Base-by-base conservation (phyloP, 2,329 filamentous ascomycete genomes). In the Cryphonectria radicalis region DNA sequence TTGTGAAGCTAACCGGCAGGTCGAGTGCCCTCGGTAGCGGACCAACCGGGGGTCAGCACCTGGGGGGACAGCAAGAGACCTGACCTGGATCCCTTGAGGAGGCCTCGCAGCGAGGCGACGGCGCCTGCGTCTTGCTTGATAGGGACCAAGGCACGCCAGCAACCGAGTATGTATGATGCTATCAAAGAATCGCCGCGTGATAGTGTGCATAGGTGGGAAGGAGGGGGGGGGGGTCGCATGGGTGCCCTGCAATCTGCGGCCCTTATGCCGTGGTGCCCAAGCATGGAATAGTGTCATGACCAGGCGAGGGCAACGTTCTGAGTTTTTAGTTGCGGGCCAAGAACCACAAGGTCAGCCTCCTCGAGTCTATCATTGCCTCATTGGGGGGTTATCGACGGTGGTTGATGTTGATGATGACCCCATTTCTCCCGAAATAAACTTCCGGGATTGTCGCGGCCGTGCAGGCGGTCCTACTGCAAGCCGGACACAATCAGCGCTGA, bases 391-490 rank as follows among this genome's bases (percentile, higher is more conserved):
- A 19, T 62, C 32, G 59, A 40, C 59, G 35, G 13, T 28, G 59
- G 32, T n/a, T 5, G 4, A 60, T 37, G 25, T 28, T 57, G 53
- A 59, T 57, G 53, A 57, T 62, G 59, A 62, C 32, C 35, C 35
- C 59, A 62, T n/a, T 10, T 22, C 32, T 62, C 35, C 59, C 59
- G 35, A 62, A 62, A 62, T 62, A 62, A 40, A 62, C 35, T 62
- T 40, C 35, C 59, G 59, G 59, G 59, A 62, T 40, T 40, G 11
- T 62, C 59, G 35, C 22, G 59, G 40, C 35, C 35, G 59, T 62
- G 59, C 59, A 62, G 59, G 22, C 59, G 35, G 59, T 40, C 59
- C 22, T 59, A 19, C 55, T 59, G 55, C 25, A 57, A 19, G 55
- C 35, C 8, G 50, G n/a, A 19, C 10, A n/a, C 50, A 14, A 28